These are phyloP conservation scores for Urtica urens DNA, from an alignment of 306 rosid genomes.

Conservation along the genomic window DNA sequence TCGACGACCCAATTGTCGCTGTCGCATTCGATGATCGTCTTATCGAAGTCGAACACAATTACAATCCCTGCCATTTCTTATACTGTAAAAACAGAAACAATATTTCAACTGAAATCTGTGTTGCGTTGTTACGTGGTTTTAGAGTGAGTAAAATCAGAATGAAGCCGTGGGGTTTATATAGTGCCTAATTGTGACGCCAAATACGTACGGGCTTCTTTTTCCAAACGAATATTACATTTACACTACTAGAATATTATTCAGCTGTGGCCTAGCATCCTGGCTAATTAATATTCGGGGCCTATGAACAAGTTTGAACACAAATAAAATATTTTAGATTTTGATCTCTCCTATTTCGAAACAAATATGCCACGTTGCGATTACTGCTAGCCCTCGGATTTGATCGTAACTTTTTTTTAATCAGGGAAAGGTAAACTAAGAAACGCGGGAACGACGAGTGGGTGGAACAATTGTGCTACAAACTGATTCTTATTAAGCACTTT, in stretches of 20 bases:
- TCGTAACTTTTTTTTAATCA: too few relatives aligned
- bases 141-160: not conserved
- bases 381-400: not conserved
- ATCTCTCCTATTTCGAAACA: not conserved
- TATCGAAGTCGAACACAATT: conserved; percentile 67
- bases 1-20: conserved; percentile 76
- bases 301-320: not conserved
- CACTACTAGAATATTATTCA: not conserved
- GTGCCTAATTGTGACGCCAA: too few relatives aligned
- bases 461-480: too few relatives aligned
- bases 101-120: conserved; percentile 6
- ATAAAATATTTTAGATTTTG: not conserved
- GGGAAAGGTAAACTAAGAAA: too few relatives aligned
- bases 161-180: not conserved
- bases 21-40: conserved; percentile 62
- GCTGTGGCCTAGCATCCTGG: not conserved
- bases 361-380: not conserved
- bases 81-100: not conserved
- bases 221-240: not conserved
- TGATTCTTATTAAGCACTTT: too few relatives aligned
- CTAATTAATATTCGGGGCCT: too few relatives aligned
- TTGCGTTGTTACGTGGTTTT: not conserved
- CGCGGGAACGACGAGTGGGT: too few relatives aligned
- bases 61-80: conserved; percentile 51
- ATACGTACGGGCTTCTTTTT: not conserved